These are phyloP conservation scores for Drosera capensis DNA, from an alignment of 148 eudicot genomes.

Conservation along the genomic window DNA sequence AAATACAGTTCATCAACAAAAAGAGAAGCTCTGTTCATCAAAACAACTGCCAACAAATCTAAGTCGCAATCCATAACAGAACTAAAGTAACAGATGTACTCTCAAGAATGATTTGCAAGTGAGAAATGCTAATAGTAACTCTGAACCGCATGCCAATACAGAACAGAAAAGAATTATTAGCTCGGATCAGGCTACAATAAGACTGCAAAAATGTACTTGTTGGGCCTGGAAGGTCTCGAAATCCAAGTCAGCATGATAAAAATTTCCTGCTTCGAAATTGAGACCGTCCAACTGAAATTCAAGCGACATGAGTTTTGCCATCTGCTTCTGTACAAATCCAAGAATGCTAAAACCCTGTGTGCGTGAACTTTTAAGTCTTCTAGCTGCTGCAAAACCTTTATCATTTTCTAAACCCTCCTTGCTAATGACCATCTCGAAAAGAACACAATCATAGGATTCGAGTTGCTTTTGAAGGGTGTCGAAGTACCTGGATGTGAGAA, in stretches of 20 bases:
- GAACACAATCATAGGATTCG: slow-evolving; percentile 80
- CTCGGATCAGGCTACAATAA: not conserved
- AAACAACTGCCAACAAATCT: too few relatives aligned
- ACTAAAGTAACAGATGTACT: too few relatives aligned
- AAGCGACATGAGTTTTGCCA: slow-evolving; percentile 69
- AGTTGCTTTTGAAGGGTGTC: slow-evolving; percentile 69
- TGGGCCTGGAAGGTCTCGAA: slow-evolving; percentile 82
- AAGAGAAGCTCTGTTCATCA: too few relatives aligned
- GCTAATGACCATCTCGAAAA: slow-evolving; percentile 95
- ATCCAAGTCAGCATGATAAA: slow-evolving; percentile 97
- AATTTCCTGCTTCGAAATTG: slow-evolving; percentile 77
- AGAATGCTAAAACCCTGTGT: slow-evolving; percentile 66
- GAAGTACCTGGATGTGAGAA: slow-evolving; percentile 55
- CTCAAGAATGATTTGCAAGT: too few relatives aligned
- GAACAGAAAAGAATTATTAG: not conserved
- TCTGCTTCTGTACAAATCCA: slow-evolving; percentile 84
- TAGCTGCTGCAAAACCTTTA: slow-evolving; percentile 33
- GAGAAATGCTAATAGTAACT: not conserved
- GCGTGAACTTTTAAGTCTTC: slow-evolving; percentile 35
- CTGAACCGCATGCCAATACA: not conserved
- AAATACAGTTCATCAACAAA: not conserved
- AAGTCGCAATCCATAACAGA: too few relatives aligned
- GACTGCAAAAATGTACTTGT: slow-evolving; percentile 38
- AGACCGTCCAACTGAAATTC: slow-evolving; percentile 95
- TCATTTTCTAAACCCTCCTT: slow-evolving; percentile 71